A percentile compares a stretch with the other conserved stretches of the same genome.
These are phyloP conservation scores for Myxozyma nipponensis DNA, from an alignment of 805 yeast genomes.

Conservation along the genomic window DNA sequence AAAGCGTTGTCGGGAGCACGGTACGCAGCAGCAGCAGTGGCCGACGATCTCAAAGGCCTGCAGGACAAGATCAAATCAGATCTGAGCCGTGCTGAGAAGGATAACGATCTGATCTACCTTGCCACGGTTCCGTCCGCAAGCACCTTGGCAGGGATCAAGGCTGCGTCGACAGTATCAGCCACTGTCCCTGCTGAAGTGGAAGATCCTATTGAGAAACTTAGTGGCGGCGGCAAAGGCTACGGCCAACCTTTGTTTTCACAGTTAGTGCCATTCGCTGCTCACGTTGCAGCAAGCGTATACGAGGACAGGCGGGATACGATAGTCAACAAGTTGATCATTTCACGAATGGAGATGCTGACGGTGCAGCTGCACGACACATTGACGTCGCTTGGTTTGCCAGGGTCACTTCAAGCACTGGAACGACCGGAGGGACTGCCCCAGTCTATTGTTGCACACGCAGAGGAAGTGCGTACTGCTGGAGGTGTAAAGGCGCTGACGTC, in stretches of 20 bases:
- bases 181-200: conserved; percentile 40
- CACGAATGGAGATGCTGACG: conserved; percentile 34
- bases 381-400: conserved; percentile 44
- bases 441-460: conserved; percentile 52
- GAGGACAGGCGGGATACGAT: conserved; percentile 60
- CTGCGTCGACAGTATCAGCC: conserved; percentile 56
- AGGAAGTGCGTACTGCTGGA: conserved; percentile 51
- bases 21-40: conserved; percentile 44
- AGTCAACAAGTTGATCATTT: conserved; percentile 43
- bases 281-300: conserved; percentile 64
- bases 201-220: conserved; percentile 34
- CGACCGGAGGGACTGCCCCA: conserved; percentile 56
- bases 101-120: conserved; percentile 75
- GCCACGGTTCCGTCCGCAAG: conserved; percentile 55
- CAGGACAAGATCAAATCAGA: conserved; percentile 44
- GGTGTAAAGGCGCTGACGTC: conserved; percentile 47
- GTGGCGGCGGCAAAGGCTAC: conserved; percentile 20
- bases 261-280: conserved; percentile 61
- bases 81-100: conserved; percentile 59
- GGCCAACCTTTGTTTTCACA: conserved; percentile 48
- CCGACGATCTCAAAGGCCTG: conserved; percentile 54
- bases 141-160: conserved; percentile 42
- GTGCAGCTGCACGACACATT: conserved; percentile 14
- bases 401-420: conserved; percentile 57
- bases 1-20: conserved; percentile 42